Evolutionary conservation across 331 rosid species (phyloP), one percentile per base, ranked within the genome.

Genomic region (Rosa hybrid): DNA sequence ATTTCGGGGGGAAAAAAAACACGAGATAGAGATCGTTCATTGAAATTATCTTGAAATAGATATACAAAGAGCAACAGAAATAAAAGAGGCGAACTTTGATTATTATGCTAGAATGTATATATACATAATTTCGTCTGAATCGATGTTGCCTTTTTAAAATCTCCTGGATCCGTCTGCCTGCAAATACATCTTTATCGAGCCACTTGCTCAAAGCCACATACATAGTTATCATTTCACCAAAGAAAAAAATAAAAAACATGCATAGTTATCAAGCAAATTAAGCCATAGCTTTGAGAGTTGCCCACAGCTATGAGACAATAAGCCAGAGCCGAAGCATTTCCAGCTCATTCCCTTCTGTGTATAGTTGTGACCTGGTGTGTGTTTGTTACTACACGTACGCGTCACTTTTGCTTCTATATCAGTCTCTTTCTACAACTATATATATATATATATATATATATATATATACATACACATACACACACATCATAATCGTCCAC

Each of bases 281-380:
- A 48, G 62, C 45, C 76, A 16, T 49, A 49, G 3, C 41, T 23
- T 30, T 7, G 11, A 65, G 71, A 30, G 71, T 27, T 71, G 10
- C 44, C 56, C 74, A 41, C 68, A 49, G 20, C 64, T 80, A 23
- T 34, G 21, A 34, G 78, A 39, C 75, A 18, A 12, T 38, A 53
- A 74, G 68, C 21, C 6, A 53, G 11, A 54, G 45, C 53, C 54
- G 39, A 65, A 64, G 21, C 65, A 20, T 41, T 16, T 42, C 75
- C 86, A 80, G 83, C 83, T 69, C 83, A 59, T 34, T 79, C 42
- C 74, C 71, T 69, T 69, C 74, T 39, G 80, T 70, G 4, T 21
- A 2, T 21, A 4, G 39, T 5, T 44, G 38, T 12, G 60, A 57
- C 64, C 21, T 48, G 63, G 34, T 18, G 12, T 64, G 46, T 54